Conservation (phyloP, 2,329 filamentous ascomycete genomes). For the Colletotrichum melonis region DNA sequence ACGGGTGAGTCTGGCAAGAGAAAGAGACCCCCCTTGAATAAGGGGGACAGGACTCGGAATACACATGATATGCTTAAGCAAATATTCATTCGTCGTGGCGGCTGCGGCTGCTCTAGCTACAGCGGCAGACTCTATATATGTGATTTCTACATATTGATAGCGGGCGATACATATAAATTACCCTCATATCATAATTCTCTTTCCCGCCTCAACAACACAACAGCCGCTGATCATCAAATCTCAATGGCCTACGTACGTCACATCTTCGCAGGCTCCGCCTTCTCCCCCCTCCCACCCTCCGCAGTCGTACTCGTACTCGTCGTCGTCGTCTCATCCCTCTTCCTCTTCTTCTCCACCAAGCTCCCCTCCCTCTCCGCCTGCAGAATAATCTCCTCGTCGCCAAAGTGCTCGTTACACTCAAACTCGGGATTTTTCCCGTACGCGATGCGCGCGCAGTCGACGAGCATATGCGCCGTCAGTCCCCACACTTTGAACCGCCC, state of each 20-base stretch:
- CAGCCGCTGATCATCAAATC: too few relatives aligned
- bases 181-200: too few relatives aligned
- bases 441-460: conserved; percentile 87
- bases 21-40: background rate
- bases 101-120: conserved; percentile 18
- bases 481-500: conserved; percentile 88
- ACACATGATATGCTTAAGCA: background rate
- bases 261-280: conserved; percentile 36
- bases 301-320: conserved; percentile 42
- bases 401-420: conserved; percentile 70
- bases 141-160: conserved; percentile 10
- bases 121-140: conserved; percentile 15
- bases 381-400: conserved; percentile 64
- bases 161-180: background rate
- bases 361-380: conserved; percentile 56
- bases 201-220: too few relatives aligned
- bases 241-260: background rate
- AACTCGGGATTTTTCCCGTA: conserved; percentile 88
- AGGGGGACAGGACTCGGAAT: background rate
- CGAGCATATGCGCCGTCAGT: conserved; percentile 91
- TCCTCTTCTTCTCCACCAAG: conserved; percentile 57
- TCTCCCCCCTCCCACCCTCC: conserved; percentile 37
- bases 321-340: conserved; percentile 32
- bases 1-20: background rate
- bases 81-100: conserved; percentile 20